Percentiles rank a stretch among this genome's conserved stretches.
Conservation (phyloP, 495 filamentous ascomycete species). For the Lasiosphaeria hispida region DNA sequence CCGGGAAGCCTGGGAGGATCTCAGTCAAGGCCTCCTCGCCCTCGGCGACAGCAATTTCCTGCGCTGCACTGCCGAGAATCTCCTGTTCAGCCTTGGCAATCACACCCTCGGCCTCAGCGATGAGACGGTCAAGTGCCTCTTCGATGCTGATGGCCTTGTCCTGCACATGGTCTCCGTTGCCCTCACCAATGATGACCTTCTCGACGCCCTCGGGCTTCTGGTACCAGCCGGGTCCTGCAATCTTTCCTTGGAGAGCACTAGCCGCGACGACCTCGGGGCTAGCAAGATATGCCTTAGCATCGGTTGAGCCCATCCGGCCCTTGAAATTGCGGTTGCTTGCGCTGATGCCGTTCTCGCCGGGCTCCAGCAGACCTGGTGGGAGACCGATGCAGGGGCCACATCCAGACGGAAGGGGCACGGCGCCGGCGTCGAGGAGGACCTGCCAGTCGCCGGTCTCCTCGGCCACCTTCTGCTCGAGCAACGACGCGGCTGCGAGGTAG, state of each 20-base stretch:
- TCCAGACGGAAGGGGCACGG: constrained; percentile 68
- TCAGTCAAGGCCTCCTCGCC: constrained; percentile 48
- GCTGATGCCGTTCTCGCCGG: constrained; percentile 84
- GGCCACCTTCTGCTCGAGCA: constrained; percentile 72
- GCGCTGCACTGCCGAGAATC: constrained; percentile 19
- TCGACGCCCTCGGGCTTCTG: constrained; percentile 61
- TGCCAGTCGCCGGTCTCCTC: constrained; percentile 90
- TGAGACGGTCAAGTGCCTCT: constrained; percentile 65
- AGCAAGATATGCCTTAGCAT: constrained; percentile 84
- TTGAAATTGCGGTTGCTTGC: constrained; percentile 92
- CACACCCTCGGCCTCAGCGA: constrained; percentile 62
- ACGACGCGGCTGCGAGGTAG: constrained; percentile 87
- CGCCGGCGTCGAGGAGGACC: constrained; percentile 74
- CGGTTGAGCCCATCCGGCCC: constrained; percentile 81
- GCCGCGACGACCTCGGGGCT: constrained; percentile 92
- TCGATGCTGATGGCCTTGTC: constrained; percentile 62
- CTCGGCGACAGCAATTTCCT: constrained; percentile 14
- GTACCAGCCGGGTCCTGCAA: constrained; percentile 81
- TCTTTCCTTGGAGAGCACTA: constrained; percentile 73
- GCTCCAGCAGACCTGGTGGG: constrained; percentile 77
- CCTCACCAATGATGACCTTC: constrained; percentile 69
- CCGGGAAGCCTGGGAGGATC: constrained; percentile 69
- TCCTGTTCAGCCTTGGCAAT: constrained; percentile 48
- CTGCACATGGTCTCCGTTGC: constrained; percentile 59
- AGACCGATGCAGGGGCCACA: constrained; percentile 93